Percentiles rank a stretch among this genome's conserved stretches.
Conservation (phyloP, 495 filamentous ascomycete genomes). For the Penicillium turbatum region DNA sequence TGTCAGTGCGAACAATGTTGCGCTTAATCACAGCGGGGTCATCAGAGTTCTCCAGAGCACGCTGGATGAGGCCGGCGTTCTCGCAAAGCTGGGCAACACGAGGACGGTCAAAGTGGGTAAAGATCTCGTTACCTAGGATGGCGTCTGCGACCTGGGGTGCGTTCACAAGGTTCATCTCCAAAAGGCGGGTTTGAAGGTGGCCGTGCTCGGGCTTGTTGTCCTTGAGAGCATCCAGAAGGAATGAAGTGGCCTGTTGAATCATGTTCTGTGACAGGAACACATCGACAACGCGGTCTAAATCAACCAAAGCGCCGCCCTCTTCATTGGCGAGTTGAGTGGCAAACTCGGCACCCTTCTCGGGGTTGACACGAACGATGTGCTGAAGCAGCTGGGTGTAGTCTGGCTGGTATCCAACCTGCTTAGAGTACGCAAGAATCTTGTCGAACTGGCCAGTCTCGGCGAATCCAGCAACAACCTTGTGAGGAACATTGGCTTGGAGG, state of each 20-base stretch:
- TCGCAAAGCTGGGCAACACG: constrained; percentile 88
- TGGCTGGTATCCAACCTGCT: constrained; percentile 76
- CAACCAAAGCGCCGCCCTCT: constrained; percentile 77
- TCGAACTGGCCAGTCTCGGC: constrained; percentile 96
- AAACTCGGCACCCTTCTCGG: constrained; percentile 93
- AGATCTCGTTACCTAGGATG: constrained; percentile 96
- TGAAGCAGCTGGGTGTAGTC: constrained; percentile 88
- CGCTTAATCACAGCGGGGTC: constrained; percentile 88
- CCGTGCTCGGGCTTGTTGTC: constrained; percentile 93
- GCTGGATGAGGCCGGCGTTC: constrained; percentile 78
- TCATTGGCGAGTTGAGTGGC: constrained; percentile 82
- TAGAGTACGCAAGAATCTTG: constrained; percentile 86
- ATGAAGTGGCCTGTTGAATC: constrained; percentile 95
- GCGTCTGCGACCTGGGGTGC: constrained; percentile 97
- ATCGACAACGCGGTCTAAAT: constrained; percentile 92
- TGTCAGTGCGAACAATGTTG: constrained; percentile 74
- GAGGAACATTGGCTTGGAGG: constrained; percentile 75
- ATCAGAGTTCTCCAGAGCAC: constrained; percentile 91
- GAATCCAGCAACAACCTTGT: constrained; percentile 91
- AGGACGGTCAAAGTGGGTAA: constrained; percentile 88
- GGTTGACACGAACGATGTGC: constrained; percentile 87
- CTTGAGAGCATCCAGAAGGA: constrained; percentile 90
- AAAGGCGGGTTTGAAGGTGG: constrained; percentile 83
- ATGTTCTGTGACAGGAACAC: constrained; percentile 97
- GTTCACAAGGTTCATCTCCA: constrained; percentile 97